Conservation (phyloP, 306 rosid genomes). For the Vigna angularis region DNA sequence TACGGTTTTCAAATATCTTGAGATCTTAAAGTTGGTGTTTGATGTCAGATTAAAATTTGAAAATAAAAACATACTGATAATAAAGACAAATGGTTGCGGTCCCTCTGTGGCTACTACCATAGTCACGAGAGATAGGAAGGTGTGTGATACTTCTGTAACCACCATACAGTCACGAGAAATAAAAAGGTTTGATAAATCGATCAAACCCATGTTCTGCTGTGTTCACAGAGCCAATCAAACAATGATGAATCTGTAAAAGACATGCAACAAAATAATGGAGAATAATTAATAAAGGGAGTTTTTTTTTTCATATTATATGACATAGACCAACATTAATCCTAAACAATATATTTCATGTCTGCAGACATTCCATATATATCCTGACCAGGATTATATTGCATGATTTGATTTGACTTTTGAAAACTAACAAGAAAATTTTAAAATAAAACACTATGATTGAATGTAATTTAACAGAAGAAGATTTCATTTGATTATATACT, state of each 20-base stretch:
- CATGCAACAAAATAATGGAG: constrained; percentile 30
- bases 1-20: background rate
- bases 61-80: constrained; percentile 4
- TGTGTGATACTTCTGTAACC: background rate
- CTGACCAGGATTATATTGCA: background rate
- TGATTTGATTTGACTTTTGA: constrained; percentile 14
- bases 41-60: constrained; percentile 19
- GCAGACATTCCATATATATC: constrained; percentile 23
- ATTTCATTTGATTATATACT: no score
- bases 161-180: background rate
- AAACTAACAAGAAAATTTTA: constrained; percentile 12
- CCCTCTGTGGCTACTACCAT: constrained; percentile 16
- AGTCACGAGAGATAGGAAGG: background rate
- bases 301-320: background rate
- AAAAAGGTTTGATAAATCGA: background rate
- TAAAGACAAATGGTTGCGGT: constrained; percentile 38
- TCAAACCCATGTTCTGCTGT: background rate
- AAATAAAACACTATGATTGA: constrained; percentile 21
- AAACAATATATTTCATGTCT: constrained; percentile 26
- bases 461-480: background rate
- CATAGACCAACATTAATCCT: constrained; percentile 22
- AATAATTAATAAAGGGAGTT: background rate
- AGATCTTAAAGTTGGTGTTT: background rate
- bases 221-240: background rate
- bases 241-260: constrained; percentile 33